Base-by-base conservation (phyloP, 1,139 yeast species). In the Debaryomyces robertsiae region DNA sequence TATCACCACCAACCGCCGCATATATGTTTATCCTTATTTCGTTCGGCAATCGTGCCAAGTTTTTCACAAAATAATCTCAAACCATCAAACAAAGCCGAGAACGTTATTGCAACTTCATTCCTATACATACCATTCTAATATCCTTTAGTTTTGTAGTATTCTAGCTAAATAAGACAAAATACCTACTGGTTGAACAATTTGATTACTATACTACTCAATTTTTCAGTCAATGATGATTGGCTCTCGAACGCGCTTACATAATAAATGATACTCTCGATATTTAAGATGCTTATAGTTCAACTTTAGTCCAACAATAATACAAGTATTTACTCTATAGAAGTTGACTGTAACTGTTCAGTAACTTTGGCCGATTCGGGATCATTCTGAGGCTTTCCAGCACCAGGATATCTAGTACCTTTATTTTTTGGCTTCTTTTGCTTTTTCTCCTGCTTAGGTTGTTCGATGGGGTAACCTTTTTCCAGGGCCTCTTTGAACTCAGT, bases 401-500 rank as follows among this genome's bases (percentile, higher is more conserved):
- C 96, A 32, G 96, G 96, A 77, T 85, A 86, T 66, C 79, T 80
- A 17, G 87, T 61, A 46, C 97, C 97, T 66, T 87, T 87, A 62
- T 88, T 82, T 74, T 91, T 90, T 31, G 61, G 75, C 64, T 82
- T 82, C 70, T 81, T 83, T 43, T 73, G 83, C 65, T 81, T 84
- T 67, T 82, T 82, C 67, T 81, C 84, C 50, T 67, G 69, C 55
- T 77, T 79, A 37, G 75, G 76, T 22, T 70, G 79, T 23, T 79
- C 88, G 3, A 77, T 84, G 39, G 97, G 96, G 73, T 94, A 94
- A 35, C 97, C 98, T 55, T 81, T 77, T 16, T 67, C 73, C 57
- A 78, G 81, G 30, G 91, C 81, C 46, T 80, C 85, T 64, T 81
- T 86, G 70, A 87, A 90, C 51, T 86, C 96, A 35, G 76, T 70